These are phyloP conservation scores for Cicer pinnatifidum DNA, from an alignment of 306 rosid genomes.

Conservation along the genomic window DNA sequence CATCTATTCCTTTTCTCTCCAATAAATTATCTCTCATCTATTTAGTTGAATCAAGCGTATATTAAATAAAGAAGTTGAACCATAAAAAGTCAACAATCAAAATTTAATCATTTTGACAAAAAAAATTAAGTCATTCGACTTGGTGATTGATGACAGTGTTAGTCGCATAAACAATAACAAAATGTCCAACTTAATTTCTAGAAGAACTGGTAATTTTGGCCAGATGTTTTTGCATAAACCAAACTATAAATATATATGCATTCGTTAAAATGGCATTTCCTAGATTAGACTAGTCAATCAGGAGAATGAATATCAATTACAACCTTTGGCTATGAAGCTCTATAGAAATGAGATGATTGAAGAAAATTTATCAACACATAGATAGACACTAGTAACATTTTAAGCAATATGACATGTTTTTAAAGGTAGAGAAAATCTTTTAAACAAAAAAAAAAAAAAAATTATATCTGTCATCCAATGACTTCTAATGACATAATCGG, in stretches of 20 bases:
- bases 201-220: slow-evolving; percentile 17
- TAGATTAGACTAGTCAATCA: neutral
- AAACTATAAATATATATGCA: neutral
- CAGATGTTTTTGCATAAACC: neutral
- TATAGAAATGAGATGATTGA: neutral
- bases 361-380: neutral
- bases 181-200: neutral
- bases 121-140: neutral
- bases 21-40: no score
- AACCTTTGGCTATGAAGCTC: slow-evolving; percentile 11
- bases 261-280: neutral
- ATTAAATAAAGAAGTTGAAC: neutral
- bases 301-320: neutral
- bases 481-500: no score
- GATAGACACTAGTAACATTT: neutral
- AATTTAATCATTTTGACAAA: no score
- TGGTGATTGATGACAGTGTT: neutral
- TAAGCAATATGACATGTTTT: neutral
- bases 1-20: no score
- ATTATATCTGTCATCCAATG: no score
- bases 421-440: no score
- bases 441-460: no score
- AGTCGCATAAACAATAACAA: neutral
- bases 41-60: no score
- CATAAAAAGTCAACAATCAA: neutral